Evolutionary conservation across 2,329 filamentous ascomycete genomes (phyloP), one percentile per base, ranked within the genome.

Genomic region (Alternaria gansuensis): DNA sequence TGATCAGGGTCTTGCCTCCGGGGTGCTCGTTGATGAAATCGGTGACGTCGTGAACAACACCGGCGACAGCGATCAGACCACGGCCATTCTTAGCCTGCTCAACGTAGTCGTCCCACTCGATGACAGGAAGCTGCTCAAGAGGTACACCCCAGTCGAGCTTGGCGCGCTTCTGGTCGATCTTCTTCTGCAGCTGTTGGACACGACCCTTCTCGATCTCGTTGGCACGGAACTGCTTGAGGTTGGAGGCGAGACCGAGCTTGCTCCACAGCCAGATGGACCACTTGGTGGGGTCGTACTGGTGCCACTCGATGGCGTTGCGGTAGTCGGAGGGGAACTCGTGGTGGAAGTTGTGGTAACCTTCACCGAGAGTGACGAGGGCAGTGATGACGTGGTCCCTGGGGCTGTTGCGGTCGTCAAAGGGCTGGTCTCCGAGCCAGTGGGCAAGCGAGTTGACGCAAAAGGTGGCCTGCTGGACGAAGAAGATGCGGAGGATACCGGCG

Each of bases 371-470:
- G 57, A 79, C 75, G 21, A 80, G 65, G 23, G 78, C 78, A 43
- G 78, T 80, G 62, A 80, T 72, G 67, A 80, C 74, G 67, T 79
- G 78, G 53, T 80, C 78, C 61, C 78, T 73, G 29, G 78, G 78
- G 63, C 73, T 77, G 73, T 80, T 80, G 65, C 78, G 77, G 73
- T 80, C 78, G 60, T 80, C 78, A 57, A 80, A 80, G 33, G 78
- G 78, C 71, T 80, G 78, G 60, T 80, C 78, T 29, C 82, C 82
- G 56, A 84, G 79, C 81, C 81, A 84, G 71, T 84, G 82, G 43
- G 82, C 82, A 49, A 84, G 79, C 8, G 82, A 83, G 77, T 84
- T 84, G 75, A 84, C 81, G 60, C 82, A 83, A 79, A 84, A 84
- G 44, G 82, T 83, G 46, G 81, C 81, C 72, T 84, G 82, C 71